A percentile compares a stretch with the other conserved stretches of the same genome.
Evolutionary conservation across 257 asterid species (phyloP).

Genomic region (Nicotiana attenuata): DNA sequence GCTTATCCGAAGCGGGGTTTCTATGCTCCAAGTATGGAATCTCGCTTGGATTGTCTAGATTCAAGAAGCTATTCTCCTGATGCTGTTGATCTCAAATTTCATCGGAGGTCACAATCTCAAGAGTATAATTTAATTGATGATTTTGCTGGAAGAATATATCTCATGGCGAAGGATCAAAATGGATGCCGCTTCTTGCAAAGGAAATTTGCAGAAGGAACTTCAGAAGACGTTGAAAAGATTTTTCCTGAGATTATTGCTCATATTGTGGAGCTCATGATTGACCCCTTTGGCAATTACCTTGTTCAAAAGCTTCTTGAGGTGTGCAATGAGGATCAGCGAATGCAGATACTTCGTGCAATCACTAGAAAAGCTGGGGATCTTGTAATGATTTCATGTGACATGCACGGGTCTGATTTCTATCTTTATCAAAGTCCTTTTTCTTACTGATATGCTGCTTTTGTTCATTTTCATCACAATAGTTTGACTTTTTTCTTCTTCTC

Average conservation of each 20-base stretch:
- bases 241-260: conserved; percentile 69
- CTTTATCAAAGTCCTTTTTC: conserved; percentile 7
- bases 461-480: not conserved
- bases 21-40: conserved; percentile 3
- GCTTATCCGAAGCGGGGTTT: not conserved
- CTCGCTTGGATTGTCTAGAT: conserved; percentile 1
- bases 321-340: conserved; percentile 85
- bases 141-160: conserved; percentile 20
- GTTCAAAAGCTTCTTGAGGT: conserved; percentile 88
- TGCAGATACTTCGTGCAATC: conserved; percentile 59
- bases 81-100: conserved; percentile 2
- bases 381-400: conserved; percentile 73
- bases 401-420: conserved; percentile 63
- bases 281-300: conserved; percentile 93
- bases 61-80: conserved; percentile 8
- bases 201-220: conserved; percentile 75
- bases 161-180: conserved; percentile 79
- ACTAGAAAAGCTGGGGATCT: conserved; percentile 75
- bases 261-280: conserved; percentile 80
- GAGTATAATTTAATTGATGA: conserved; percentile 6
- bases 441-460: not conserved
- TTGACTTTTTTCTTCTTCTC: not conserved
- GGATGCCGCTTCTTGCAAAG: conserved; percentile 91
- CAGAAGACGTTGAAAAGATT: conserved; percentile 59
- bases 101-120: not conserved